Evolutionary conservation across 768 basidiomycete species (phyloP).

Genomic region (Suillus ampliporus): DNA sequence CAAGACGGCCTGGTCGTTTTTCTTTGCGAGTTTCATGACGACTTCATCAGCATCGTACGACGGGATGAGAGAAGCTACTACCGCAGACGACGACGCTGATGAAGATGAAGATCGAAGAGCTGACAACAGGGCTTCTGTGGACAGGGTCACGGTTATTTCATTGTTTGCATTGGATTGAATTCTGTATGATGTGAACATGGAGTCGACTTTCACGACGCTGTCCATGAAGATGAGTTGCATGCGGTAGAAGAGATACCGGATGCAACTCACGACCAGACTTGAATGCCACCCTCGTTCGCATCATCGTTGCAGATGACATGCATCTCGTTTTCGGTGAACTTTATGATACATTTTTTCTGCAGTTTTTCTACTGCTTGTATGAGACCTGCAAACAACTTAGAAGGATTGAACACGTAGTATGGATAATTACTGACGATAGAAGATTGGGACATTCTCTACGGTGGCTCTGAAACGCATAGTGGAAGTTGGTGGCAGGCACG

Average conservation of each 20-base stretch:
- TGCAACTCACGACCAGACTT: constrained; percentile 76
- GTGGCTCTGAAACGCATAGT: constrained; percentile 69
- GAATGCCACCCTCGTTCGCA: constrained; percentile 81
- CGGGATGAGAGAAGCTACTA: constrained; percentile 35
- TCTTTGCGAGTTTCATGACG: constrained; percentile 87
- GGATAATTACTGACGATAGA: constrained; percentile 51
- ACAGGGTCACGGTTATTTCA: constrained; percentile 76
- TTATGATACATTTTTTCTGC: constrained; percentile 84
- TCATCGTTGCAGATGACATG: constrained; percentile 86
- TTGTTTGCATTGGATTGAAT: constrained; percentile 88
- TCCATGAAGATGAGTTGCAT: constrained; percentile 14
- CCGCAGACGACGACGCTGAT: constrained; percentile 47
- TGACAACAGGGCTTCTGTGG: constrained; percentile 74
- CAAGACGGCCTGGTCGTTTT: constrained; percentile 77
- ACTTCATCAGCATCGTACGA: constrained; percentile 65
- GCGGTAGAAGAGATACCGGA: constrained; percentile 26
- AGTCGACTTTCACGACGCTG: constrained; percentile 68
- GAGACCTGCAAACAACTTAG: constrained; percentile 53
- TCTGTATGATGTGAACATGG: constrained; percentile 77
- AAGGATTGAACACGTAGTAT: constrained; percentile 15
- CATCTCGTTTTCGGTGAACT: constrained; percentile 75
- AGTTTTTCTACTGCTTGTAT: constrained; percentile 84
- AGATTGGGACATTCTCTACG: constrained; percentile 61
- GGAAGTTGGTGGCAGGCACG: constrained; percentile 1
- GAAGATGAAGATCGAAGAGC: constrained; percentile 71